These are phyloP conservation scores for Carpinus fangiana DNA, from an alignment of 306 rosid species.

Conservation along the genomic window DNA sequence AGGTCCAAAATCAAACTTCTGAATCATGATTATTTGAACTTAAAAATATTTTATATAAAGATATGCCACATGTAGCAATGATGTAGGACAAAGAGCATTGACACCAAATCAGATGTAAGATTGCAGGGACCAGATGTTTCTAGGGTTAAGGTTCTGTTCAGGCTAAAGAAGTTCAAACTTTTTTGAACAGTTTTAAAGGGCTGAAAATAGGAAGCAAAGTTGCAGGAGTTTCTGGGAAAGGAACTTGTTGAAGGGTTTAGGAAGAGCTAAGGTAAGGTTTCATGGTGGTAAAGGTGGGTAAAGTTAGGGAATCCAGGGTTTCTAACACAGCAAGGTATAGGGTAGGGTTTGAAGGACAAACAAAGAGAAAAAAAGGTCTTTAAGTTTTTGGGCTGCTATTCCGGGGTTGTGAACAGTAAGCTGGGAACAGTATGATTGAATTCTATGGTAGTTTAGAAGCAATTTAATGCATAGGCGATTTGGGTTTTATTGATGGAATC, in stretches of 20 bases:
- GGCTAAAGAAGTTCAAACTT: no score
- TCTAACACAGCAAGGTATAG: not conserved
- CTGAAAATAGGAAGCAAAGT: no score
- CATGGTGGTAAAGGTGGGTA: not conserved
- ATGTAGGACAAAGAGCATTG: no score
- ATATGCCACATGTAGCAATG: not conserved
- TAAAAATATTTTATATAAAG: not conserved
- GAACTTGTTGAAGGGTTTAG: not conserved
- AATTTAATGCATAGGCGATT: no score
- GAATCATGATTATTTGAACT: no score
- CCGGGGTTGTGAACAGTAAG: not conserved
- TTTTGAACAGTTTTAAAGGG: no score
- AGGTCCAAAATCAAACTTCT: no score
- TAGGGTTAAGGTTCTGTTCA: no score
- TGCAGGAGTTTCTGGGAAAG: not conserved
- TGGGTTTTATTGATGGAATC: not conserved
- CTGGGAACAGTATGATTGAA: not conserved
- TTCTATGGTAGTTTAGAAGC: not conserved
- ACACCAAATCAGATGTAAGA: no score
- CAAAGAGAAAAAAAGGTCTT: not conserved
- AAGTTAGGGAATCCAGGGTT: not conserved
- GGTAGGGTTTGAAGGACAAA: not conserved
- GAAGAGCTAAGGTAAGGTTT: not conserved
- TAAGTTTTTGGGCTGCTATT: not conserved
- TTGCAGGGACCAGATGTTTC: no score